Conservation (phyloP, 352 stramenopile species). For the Blastocystis sp. region DNA sequence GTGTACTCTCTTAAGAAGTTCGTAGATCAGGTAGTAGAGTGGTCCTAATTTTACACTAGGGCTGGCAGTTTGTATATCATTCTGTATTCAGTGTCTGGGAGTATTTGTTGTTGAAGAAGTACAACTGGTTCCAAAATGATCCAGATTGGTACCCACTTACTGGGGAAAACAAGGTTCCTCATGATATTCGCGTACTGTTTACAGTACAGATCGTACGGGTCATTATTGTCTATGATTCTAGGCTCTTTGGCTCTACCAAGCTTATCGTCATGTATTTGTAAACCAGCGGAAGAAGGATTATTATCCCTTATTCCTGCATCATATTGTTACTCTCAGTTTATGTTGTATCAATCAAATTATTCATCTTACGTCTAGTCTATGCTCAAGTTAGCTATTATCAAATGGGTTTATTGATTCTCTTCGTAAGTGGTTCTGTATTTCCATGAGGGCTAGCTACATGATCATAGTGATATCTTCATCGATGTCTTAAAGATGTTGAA, state of each 20-base stretch:
- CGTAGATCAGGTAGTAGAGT: conserved; percentile 18
- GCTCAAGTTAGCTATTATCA: conserved; percentile 30
- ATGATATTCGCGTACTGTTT: conserved; percentile 29
- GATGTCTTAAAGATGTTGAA: conserved; percentile 60
- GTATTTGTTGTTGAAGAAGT: conserved; percentile 13
- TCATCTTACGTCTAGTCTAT: not conserved
- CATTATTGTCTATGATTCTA: not conserved
- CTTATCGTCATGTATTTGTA: conserved; percentile 48
- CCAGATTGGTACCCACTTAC: not conserved
- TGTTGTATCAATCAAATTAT: not conserved
- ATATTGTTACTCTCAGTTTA: conserved; percentile 48
- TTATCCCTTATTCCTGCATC: conserved; percentile 55
- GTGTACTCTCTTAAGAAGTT: conserved; percentile 58
- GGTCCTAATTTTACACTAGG: not conserved
- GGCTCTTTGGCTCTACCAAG: conserved; percentile 56
- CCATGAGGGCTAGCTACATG: conserved; percentile 18
- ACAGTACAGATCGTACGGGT: conserved; percentile 41
- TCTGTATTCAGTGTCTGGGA: conserved; percentile 31
- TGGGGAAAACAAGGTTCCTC: not conserved
- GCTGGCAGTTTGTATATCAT: conserved; percentile 59
- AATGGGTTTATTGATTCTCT: conserved; percentile 45
- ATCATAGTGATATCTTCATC: conserved; percentile 57
- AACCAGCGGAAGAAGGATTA: conserved; percentile 63
- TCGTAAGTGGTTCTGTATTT: not conserved
- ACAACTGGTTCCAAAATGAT: conserved; percentile 50